phyloP scores from a whole-genome alignment of 2,329 filamentous ascomycete genomes.

The Emmonsiellopsis sp. region DNA sequence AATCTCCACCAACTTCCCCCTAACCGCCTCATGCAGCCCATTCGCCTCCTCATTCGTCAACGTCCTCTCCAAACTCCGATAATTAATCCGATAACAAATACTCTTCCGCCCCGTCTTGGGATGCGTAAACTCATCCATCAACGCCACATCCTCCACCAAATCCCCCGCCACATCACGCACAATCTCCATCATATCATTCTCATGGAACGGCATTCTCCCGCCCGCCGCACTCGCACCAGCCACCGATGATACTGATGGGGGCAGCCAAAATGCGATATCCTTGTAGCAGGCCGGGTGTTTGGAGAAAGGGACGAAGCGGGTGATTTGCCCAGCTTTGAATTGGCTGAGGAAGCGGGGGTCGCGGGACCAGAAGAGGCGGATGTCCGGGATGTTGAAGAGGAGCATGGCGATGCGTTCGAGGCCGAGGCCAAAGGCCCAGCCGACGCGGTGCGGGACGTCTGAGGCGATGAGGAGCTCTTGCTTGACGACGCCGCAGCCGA shows the following conservation, averaged over 20 bases:
- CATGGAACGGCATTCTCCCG: slow-evolving; percentile 56
- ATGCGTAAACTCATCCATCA: slow-evolving; percentile 81
- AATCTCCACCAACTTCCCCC: slow-evolving; percentile 54
- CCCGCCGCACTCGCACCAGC: slow-evolving; percentile 26
- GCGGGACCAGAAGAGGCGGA: slow-evolving; percentile 88
- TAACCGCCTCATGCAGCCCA: slow-evolving; percentile 61
- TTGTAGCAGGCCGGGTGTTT: slow-evolving; percentile 84
- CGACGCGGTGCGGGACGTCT: slow-evolving; percentile 63
- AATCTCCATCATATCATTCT: slow-evolving; percentile 96
- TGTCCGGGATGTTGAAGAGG: slow-evolving; percentile 91
- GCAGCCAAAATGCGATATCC: slow-evolving; percentile 91
- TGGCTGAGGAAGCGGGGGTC: slow-evolving; percentile 81
- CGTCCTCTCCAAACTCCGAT: slow-evolving; percentile 84
- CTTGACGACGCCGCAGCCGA: slow-evolving; percentile 85
- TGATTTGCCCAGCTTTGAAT: slow-evolving; percentile 52
- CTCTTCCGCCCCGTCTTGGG: slow-evolving; percentile 76
- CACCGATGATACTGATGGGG: slow-evolving; percentile 30
- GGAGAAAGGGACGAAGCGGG: slow-evolving; percentile 75
- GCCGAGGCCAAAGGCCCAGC: slow-evolving; percentile 94
- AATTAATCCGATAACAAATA: slow-evolving; percentile 87
- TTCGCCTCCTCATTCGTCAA: slow-evolving; percentile 78
- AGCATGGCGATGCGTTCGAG: slow-evolving; percentile 96
- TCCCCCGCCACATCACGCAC: slow-evolving; percentile 76
- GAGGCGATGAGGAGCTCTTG: slow-evolving; percentile 74
- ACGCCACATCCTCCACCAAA: slow-evolving; percentile 73